These are phyloP conservation scores for Amborella trichopoda DNA, from an alignment of 164 flowering plant genomes.

Conservation along the genomic window DNA sequence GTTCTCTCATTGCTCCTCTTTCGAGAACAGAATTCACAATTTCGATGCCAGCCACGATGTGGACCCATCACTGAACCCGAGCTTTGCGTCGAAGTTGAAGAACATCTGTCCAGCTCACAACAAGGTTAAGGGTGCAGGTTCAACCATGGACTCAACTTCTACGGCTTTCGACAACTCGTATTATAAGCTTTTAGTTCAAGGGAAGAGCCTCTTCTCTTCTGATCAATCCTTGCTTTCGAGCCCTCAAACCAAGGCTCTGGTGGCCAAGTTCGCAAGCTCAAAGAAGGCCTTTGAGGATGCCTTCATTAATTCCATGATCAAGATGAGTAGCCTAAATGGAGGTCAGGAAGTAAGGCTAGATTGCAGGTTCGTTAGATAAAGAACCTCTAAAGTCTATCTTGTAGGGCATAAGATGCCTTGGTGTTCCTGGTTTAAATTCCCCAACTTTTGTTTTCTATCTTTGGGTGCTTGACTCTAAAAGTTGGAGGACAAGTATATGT, in stretches of 20 bases:
- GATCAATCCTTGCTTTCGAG: constrained; percentile 54
- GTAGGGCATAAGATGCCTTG: no score
- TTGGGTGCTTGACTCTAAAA: no score
- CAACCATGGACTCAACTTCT: constrained; percentile 39
- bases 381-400: no score
- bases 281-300: constrained; percentile 39
- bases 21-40: constrained; percentile 73
- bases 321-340: constrained; percentile 67
- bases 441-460: no score
- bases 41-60: constrained; percentile 38
- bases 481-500: no score
- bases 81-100: constrained; percentile 42
- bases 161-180: constrained; percentile 52
- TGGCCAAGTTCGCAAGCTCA: constrained; percentile 38
- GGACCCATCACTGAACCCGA: constrained; percentile 49
- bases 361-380: constrained; percentile 36
- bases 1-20: constrained; percentile 82
- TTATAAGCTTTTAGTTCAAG: constrained; percentile 51
- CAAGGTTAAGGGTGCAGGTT: constrained; percentile 52
- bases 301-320: constrained; percentile 73
- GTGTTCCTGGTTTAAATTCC: no score
- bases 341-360: constrained; percentile 55
- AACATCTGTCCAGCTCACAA: constrained; percentile 45
- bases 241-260: constrained; percentile 36
- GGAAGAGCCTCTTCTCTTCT: constrained; percentile 58